A percentile compares a stretch with the other conserved stretches of the same genome.
phyloP scores from a whole-genome alignment of 2,329 filamentous ascomycete species.

The Hypomyces perniciosus region DNA sequence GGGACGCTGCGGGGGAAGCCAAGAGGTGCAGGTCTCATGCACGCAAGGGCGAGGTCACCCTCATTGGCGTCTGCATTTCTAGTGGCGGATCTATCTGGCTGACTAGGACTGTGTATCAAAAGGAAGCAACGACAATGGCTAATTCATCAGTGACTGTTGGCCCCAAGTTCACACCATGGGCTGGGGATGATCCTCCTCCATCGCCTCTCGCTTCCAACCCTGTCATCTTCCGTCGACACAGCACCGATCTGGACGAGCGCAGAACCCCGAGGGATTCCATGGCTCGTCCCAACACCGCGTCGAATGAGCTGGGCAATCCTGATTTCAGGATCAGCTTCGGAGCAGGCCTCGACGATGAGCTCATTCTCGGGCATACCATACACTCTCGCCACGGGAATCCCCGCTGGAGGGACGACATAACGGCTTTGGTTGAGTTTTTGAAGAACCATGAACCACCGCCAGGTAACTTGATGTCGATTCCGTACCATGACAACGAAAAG shows the following conservation, averaged over 20 bases:
- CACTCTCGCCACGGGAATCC: constrained; percentile 14
- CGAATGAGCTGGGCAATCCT: neutral
- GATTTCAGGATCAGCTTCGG: constrained; percentile 1
- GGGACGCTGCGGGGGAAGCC: neutral
- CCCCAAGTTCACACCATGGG: constrained; percentile 9
- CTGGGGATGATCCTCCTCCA: constrained; percentile 10
- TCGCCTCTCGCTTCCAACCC: constrained; percentile 13
- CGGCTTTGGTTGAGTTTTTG: constrained; percentile 43
- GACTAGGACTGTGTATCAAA: constrained; percentile 1
- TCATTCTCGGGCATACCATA: constrained; percentile 5
- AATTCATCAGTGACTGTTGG: neutral
- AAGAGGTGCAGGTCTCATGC: constrained; percentile 1
- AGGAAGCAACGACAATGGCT: constrained; percentile 2
- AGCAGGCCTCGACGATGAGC: constrained; percentile 16
- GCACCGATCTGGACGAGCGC: constrained; percentile 5
- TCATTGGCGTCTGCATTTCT: neutral
- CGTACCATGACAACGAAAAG: constrained; percentile 26
- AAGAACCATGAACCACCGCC: constrained; percentile 43
- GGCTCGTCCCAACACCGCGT: neutral
- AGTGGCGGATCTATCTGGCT: neutral
- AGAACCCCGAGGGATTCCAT: neutral
- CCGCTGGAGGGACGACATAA: constrained; percentile 23
- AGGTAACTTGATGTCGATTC: constrained; percentile 44
- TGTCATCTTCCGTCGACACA: constrained; percentile 11
- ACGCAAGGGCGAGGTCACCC: constrained; percentile 10